These are phyloP conservation scores for Aspergillus indologenus DNA, from an alignment of 495 filamentous ascomycete genomes.

Conservation along the genomic window DNA sequence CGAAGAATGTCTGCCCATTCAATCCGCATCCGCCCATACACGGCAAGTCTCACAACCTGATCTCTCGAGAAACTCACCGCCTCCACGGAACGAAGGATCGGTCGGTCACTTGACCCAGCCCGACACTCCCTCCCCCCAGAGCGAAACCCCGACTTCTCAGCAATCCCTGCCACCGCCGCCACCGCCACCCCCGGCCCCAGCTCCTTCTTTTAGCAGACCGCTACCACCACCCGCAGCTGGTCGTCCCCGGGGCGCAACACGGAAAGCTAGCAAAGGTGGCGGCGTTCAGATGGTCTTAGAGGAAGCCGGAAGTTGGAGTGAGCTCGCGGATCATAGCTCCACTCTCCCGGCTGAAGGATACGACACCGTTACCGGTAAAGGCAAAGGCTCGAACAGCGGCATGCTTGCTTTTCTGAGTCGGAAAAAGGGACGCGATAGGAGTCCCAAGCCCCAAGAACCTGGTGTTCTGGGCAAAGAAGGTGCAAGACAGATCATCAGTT, in stretches of 20 bases:
- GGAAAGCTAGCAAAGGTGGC: conserved; percentile 72
- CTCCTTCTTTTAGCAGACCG: conserved; percentile 40
- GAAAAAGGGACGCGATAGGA: conserved; percentile 86
- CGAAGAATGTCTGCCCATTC: conserved; percentile 38
- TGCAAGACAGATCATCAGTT: conserved; percentile 59
- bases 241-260: conserved; percentile 35
- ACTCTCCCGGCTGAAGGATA: conserved; percentile 67
- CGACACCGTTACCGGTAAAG: conserved; percentile 44
- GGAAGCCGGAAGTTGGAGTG: conserved; percentile 83
- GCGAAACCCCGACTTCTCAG: conserved; percentile 26
- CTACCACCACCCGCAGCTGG: conserved; percentile 24
- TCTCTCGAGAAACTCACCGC: conserved; percentile 27
- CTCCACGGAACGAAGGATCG: conserved; percentile 28
- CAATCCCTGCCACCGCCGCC: conserved; percentile 28
- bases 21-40: conserved; percentile 32
- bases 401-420: conserved; percentile 87
- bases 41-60: conserved; percentile 43
- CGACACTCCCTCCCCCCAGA: conserved; percentile 27
- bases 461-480: conserved; percentile 96
- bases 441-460: conserved; percentile 89
- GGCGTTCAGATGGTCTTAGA: conserved; percentile 90
- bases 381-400: conserved; percentile 57
- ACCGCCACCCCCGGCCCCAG: conserved; percentile 27
- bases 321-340: conserved; percentile 78
- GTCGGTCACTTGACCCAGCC: conserved; percentile 22